Percentiles rank a stretch among this genome's conserved stretches.
phyloP scores from a whole-genome alignment of 257 asterid genomes.

The Solanum ahanhuiri region DNA sequence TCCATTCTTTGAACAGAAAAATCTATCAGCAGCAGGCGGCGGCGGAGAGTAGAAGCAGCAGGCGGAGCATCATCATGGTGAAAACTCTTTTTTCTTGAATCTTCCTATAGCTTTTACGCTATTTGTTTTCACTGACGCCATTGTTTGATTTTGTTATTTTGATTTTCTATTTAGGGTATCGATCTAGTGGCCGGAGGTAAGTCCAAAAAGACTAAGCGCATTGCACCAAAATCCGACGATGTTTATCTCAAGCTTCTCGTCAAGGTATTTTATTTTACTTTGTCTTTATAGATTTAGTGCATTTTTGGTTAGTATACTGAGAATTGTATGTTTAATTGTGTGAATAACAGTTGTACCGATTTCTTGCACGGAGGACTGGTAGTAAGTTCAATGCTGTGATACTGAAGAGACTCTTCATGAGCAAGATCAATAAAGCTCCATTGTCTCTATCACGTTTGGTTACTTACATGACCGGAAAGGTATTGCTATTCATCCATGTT shows the following conservation, averaged over 20 bases:
- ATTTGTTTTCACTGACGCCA: too few relatives aligned
- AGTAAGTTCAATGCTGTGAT: slow-evolving; percentile 80
- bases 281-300: not conserved
- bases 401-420: slow-evolving; percentile 82
- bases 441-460: slow-evolving; percentile 74
- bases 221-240: slow-evolving; percentile 65
- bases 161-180: slow-evolving; percentile 43
- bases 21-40: not conserved
- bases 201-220: slow-evolving; percentile 77
- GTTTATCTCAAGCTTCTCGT: slow-evolving; percentile 66
- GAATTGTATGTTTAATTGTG: not conserved
- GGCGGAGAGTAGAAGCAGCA: not conserved
- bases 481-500: not conserved
- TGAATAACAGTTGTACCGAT: slow-evolving; percentile 56
- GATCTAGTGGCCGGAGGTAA: slow-evolving; percentile 93
- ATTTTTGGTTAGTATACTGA: not conserved
- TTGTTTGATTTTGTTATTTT: not conserved
- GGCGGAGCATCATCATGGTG: not conserved
- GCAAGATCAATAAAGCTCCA: slow-evolving; percentile 80
- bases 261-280: slow-evolving; percentile 25
- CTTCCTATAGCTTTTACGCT: not conserved
- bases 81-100: not conserved
- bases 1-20: not conserved
- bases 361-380: slow-evolving; percentile 82
- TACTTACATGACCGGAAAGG: slow-evolving; percentile 65